Evolutionary conservation across 208 protist species (phyloP), one percentile per base, ranked within the genome.

Genomic region (Porcisia hertigi): DNA sequence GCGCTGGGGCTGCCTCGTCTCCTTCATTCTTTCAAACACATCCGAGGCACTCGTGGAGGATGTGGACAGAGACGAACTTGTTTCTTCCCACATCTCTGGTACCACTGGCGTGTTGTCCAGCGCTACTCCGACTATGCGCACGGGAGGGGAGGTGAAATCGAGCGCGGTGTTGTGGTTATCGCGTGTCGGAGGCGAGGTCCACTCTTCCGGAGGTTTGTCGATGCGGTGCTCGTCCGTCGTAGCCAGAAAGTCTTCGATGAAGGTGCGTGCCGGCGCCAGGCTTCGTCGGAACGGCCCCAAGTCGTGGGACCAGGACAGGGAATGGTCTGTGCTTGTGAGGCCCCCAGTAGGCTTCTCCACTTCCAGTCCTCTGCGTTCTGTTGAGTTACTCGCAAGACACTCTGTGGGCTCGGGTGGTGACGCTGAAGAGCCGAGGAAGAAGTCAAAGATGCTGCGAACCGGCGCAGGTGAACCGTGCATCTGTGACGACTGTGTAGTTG

Each of bases 61-160:
- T 9, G 36, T 60, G 36, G 69, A n/a, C 34, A 49, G 14, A 1
- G 70, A 81, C 3, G 77, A 81, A 55, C 71, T 76, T 47, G 77
- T 81, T 49, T 81, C 77, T 18, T 71, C 71, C 77, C 77, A 81
- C 77, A 81, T 81, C 64, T 70, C 70, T 14, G 41, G 62, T 8
- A 81, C 54, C 12, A 81, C 71, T 11, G 77, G 71, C 12, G 77
- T 76, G 71, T 76, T 75, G 65, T 76, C 63, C 39, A 81, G 43
- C 9, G 76, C 63, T 36, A 71, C 53, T 12, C 76, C 41, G 16
- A 71, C 53, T n/a, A 47, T 55, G 39, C 41, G 59, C 14, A 30
- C 23, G 23, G 59, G 12, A 18, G 41, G 16, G 4, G 36, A 69
- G 39, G 20, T 45, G 30, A 34, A 70, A 6, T 47, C 25, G 47